These are phyloP conservation scores for Martensiomyces pterosporus DNA, from an alignment of 192 early-diverging fungal species.

Conservation along the genomic window DNA sequence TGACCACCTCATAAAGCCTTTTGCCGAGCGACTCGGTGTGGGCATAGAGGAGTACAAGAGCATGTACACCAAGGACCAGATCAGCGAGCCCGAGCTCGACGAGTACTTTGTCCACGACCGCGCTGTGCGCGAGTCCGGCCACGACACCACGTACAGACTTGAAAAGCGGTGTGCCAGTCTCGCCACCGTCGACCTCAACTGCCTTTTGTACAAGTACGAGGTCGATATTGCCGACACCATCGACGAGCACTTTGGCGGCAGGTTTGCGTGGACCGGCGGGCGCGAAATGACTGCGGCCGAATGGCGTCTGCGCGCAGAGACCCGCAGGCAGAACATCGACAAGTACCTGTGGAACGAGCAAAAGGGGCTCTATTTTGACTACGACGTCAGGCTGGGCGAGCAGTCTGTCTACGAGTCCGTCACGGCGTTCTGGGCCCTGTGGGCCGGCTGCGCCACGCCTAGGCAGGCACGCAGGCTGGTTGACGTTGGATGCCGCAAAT, in stretches of 20 bases:
- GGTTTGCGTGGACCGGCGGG: constrained; percentile 38
- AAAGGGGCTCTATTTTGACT: constrained; percentile 83
- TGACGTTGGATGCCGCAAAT: constrained; percentile 60
- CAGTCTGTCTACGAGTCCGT: constrained; percentile 81
- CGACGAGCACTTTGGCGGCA: constrained; percentile 55
- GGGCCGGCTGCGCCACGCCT: constrained; percentile 76
- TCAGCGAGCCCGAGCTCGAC: constrained; percentile 82
- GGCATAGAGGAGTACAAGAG: constrained; percentile 67
- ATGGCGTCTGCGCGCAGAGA: constrained; percentile 63
- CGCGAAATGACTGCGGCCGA: constrained; percentile 48
- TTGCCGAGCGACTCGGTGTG: constrained; percentile 62
- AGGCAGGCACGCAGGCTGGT: constrained; percentile 78
- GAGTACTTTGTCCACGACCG: constrained; percentile 97
- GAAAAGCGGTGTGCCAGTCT: constrained; percentile 88
- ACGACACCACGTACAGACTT: constrained; percentile 93
- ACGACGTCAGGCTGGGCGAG: constrained; percentile 65
- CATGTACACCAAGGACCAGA: constrained; percentile 63
- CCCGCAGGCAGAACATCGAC: constrained; percentile 64
- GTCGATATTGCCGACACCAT: constrained; percentile 80
- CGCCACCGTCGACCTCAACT: constrained; percentile 91
- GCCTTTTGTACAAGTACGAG: constrained; percentile 95
- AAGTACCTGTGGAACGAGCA: constrained; percentile 82
- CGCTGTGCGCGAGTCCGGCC: constrained; percentile 94
- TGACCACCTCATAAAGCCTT: constrained; percentile 81
- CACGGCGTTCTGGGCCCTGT: constrained; percentile 88